Conservation (phyloP, 805 yeast genomes). For the Yamadazyma sp. region DNA sequence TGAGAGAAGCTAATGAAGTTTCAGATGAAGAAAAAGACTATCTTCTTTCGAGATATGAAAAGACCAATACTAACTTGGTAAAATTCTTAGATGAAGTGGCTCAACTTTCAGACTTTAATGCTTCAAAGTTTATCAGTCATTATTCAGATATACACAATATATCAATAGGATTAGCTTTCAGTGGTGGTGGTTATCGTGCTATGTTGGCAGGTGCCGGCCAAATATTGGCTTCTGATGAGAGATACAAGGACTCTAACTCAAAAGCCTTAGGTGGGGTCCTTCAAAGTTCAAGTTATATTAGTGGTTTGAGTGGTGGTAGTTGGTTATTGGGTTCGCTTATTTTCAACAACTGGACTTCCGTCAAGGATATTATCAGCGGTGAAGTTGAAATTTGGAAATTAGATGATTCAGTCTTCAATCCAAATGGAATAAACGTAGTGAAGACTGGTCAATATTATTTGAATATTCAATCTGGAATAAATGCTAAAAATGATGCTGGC, state of each 20-base stretch:
- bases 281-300: constrained; percentile 36
- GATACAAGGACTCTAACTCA: constrained; percentile 25
- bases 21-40: constrained; percentile 25
- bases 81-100: constrained; percentile 27
- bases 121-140: constrained; percentile 23
- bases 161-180: constrained; percentile 21
- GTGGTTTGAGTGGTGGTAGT: constrained; percentile 42
- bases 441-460: constrained; percentile 50
- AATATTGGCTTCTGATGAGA: constrained; percentile 35
- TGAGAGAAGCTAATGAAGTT: constrained; percentile 26
- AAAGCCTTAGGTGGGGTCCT: constrained; percentile 39
- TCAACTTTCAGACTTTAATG: constrained; percentile 31
- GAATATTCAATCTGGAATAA: constrained; percentile 15
- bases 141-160: constrained; percentile 23
- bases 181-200: constrained; percentile 38
- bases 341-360: constrained; percentile 36
- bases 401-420: constrained; percentile 54
- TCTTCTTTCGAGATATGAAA: constrained; percentile 20
- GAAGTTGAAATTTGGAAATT: constrained; percentile 61
- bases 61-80: constrained; percentile 27
- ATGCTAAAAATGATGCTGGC: constrained; percentile 30
- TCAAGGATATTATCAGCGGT: constrained; percentile 25
- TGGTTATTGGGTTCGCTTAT: constrained; percentile 38
- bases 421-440: constrained; percentile 60
- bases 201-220: constrained; percentile 43